Conservation (phyloP, 208 protist species). For the Novymonas esmeraldas region DNA sequence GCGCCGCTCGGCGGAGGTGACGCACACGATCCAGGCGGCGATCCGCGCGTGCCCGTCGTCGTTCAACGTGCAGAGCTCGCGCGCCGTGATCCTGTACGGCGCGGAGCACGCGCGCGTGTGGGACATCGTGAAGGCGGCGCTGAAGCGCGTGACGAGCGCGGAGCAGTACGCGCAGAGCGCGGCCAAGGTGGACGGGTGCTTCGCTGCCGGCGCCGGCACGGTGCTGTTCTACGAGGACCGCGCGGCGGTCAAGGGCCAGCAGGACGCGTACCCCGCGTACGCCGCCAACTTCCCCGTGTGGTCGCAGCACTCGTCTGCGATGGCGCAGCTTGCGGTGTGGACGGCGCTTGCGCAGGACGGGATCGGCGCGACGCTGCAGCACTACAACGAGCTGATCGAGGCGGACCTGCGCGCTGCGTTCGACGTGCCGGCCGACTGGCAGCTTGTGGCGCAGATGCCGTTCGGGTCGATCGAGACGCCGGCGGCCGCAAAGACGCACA, state of each 20-base stretch:
- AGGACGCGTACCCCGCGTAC: constrained; percentile 48
- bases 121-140: constrained; percentile 45
- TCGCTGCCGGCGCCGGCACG: constrained; percentile 53
- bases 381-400: constrained; percentile 63
- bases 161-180: constrained; percentile 36
- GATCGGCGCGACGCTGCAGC: constrained; percentile 55
- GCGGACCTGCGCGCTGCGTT: constrained; percentile 31
- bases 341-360: constrained; percentile 42
- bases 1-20: constrained; percentile 26
- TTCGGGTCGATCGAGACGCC: constrained; percentile 54
- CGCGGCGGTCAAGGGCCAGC: constrained; percentile 34
- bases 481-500: constrained; percentile 37
- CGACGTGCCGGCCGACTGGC: constrained; percentile 44
- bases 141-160: constrained; percentile 29
- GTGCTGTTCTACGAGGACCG: constrained; percentile 65
- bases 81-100: constrained; percentile 59
- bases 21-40: constrained; percentile 36
- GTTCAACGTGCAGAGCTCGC: constrained; percentile 65
- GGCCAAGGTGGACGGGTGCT: constrained; percentile 47
- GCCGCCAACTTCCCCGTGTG: constrained; percentile 44
- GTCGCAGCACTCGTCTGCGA: constrained; percentile 50
- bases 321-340: constrained; percentile 66
- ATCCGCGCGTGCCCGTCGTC: constrained; percentile 45
- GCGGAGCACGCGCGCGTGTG: constrained; percentile 57
- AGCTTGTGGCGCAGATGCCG: constrained; percentile 63